Evolutionary conservation across 2,329 filamentous ascomycete species (phyloP).

Genomic region (Aspergillus nomiae): DNA sequence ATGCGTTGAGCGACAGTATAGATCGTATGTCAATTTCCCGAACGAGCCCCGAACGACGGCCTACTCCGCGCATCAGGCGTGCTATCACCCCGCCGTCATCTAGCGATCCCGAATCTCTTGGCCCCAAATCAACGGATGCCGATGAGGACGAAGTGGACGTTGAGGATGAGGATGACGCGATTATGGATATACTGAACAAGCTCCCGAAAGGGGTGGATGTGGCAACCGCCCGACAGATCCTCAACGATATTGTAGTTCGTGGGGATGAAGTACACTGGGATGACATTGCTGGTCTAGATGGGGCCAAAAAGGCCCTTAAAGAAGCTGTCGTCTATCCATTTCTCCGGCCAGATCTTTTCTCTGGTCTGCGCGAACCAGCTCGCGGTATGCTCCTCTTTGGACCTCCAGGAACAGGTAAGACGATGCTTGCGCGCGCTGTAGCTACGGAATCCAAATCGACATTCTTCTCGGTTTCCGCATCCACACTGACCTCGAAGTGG

Average conservation of each 20-base stretch:
- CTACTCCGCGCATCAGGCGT: slow-evolving; percentile 39
- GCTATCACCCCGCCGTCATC: slow-evolving; percentile 47
- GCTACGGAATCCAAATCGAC: slow-evolving; percentile 93
- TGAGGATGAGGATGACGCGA: slow-evolving; percentile 57
- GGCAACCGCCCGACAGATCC: slow-evolving; percentile 80
- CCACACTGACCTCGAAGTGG: slow-evolving; percentile 92
- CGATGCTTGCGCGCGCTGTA: slow-evolving; percentile 92
- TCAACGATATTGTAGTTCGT: slow-evolving; percentile 93
- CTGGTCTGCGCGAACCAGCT: slow-evolving; percentile 90
- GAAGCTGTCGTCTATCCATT: slow-evolving; percentile 98
- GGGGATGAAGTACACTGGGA: slow-evolving; percentile 95
- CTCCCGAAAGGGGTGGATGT: slow-evolving; percentile 82
- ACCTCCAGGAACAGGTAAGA: slow-evolving; percentile 96
- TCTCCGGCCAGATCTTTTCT: slow-evolving; percentile 90
- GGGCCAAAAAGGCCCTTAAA: slow-evolving; percentile 87
- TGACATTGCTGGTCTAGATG: slow-evolving; percentile 86
- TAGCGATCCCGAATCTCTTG: slow-evolving; percentile 43
- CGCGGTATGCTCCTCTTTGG: slow-evolving; percentile 95
- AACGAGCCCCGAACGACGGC: slow-evolving; percentile 23
- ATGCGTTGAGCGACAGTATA: slow-evolving; percentile 27
- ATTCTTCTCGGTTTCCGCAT: slow-evolving; percentile 96
- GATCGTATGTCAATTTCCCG: slow-evolving; percentile 27
- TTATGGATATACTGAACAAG: slow-evolving; percentile 69
- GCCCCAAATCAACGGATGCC: slow-evolving; percentile 52
- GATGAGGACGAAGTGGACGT: slow-evolving; percentile 49